Percentiles rank a stretch among this genome's conserved stretches.
Conservation (phyloP, 2,329 filamentous ascomycete species). For the Xylariaceae sp. region DNA sequence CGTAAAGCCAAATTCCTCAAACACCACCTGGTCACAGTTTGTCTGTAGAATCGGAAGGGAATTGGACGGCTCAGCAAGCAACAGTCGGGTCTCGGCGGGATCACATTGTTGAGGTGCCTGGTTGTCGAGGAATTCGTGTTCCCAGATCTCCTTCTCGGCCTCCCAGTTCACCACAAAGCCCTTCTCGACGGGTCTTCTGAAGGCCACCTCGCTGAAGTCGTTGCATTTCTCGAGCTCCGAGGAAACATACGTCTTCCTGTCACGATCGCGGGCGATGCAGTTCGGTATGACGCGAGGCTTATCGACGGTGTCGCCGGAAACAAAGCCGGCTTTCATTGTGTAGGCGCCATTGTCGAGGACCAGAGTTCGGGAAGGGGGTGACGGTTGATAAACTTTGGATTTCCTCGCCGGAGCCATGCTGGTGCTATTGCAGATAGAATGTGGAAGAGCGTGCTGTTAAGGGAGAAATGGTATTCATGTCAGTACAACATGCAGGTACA, state of each 20-base stretch:
- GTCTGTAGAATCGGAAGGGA: constrained; percentile 78
- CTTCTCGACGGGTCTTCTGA: constrained; percentile 88
- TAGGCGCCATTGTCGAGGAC: constrained; percentile 93
- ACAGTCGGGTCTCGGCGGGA: constrained; percentile 77
- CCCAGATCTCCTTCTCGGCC: constrained; percentile 93
- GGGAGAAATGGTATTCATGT: too few species aligned
- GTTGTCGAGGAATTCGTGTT: constrained; percentile 78
- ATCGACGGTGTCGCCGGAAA: constrained; percentile 47
- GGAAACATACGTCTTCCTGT: constrained; percentile 77
- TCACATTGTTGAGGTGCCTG: constrained; percentile 71
- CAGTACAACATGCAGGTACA: too few species aligned
- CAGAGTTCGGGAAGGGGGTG: constrained; percentile 68
- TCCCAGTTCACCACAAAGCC: constrained; percentile 98
- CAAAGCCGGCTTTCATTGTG: constrained; percentile 88
- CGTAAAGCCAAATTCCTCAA: constrained; percentile 94
- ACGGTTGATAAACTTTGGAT: constrained; percentile 53
- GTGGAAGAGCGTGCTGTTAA: too few species aligned
- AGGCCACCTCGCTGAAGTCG: constrained; percentile 87
- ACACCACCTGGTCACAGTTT: constrained; percentile 94
- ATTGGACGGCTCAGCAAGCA: constrained; percentile 86
- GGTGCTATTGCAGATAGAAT: background rate
- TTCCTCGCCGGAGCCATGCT: constrained; percentile 45
- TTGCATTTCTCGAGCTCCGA: constrained; percentile 77
- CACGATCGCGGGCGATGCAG: constrained; percentile 81
- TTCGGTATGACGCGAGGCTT: constrained; percentile 80